phyloP scores from a whole-genome alignment of 768 basidiomycete genomes.

The Termitomyces sp. region DNA sequence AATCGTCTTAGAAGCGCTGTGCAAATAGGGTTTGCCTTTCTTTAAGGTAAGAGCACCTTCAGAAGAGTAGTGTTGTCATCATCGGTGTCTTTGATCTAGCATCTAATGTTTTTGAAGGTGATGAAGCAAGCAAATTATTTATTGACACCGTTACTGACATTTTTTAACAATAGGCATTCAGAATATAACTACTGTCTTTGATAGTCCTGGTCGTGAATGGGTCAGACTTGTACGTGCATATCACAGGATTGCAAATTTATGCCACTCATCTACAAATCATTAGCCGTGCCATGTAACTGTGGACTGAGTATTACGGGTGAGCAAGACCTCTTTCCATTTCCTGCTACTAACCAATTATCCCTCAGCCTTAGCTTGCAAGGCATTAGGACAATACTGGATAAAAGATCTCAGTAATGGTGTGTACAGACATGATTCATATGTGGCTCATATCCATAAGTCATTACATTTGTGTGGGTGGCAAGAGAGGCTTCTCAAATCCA shows the following conservation, averaged over 20 bases:
- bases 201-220: conserved; percentile 85
- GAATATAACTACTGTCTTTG: conserved; percentile 98
- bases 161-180: conserved; percentile 66
- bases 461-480: not conserved
- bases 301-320: conserved; percentile 85
- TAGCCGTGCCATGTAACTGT: conserved; percentile 83
- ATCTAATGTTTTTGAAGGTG: conserved; percentile 91
- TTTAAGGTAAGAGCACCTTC: no score
- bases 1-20: no score
- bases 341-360: not conserved
- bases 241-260: not conserved
- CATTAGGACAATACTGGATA: conserved; percentile 96
- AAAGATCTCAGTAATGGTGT: conserved; percentile 89
- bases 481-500: conserved; percentile 2
- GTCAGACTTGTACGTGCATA: conserved; percentile 57
- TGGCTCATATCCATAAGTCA: conserved; percentile 83
- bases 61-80: no score
- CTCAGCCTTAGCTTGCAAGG: conserved; percentile 87
- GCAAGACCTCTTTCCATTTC: conserved; percentile 24
- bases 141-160: not conserved
- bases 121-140: not conserved
- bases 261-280: conserved; percentile 8
- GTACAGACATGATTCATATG: conserved; percentile 81
- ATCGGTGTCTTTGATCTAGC: conserved; percentile 97
- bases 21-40: no score